Evolutionary conservation across 2,329 filamentous ascomycete genomes (phyloP).

Genomic region (Pseudocercospora musae): DNA sequence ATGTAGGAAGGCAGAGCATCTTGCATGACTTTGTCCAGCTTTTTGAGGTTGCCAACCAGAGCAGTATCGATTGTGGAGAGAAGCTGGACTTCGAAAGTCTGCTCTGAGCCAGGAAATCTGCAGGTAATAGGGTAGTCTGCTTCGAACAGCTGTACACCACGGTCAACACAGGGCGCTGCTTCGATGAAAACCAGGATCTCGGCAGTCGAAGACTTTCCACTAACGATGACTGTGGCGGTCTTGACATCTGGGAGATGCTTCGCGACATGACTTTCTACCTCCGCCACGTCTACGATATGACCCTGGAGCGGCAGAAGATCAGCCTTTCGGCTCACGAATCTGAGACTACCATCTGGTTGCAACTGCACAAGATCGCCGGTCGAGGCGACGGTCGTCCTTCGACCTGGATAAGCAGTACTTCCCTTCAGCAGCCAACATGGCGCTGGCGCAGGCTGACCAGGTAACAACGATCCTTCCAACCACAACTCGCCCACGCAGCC

Average conservation of each 20-base stretch:
- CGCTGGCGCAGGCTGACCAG: not conserved
- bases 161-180: not conserved
- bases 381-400: not conserved
- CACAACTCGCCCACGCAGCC: slow-evolving; percentile 42
- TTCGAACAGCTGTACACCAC: not conserved
- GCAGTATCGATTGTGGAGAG: not conserved
- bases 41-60: not conserved
- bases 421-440: not conserved
- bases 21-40: not conserved
- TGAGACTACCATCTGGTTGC: slow-evolving; percentile 19
- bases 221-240: not conserved
- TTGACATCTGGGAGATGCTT: not conserved
- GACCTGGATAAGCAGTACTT: not conserved
- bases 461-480: slow-evolving; percentile 41
- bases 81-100: not conserved
- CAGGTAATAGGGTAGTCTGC: not conserved
- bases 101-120: not conserved
- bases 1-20: slow-evolving; percentile 1
- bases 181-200: not conserved
- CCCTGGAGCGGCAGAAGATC: not conserved
- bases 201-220: too few species aligned
- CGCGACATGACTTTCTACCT: not conserved
- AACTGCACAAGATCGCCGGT: slow-evolving; percentile 27
- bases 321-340: slow-evolving; percentile 18
- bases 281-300: not conserved